Evolutionary conservation across 108 stramenopile genomes (phyloP).

Genomic region (Cyclotella atomus): DNA sequence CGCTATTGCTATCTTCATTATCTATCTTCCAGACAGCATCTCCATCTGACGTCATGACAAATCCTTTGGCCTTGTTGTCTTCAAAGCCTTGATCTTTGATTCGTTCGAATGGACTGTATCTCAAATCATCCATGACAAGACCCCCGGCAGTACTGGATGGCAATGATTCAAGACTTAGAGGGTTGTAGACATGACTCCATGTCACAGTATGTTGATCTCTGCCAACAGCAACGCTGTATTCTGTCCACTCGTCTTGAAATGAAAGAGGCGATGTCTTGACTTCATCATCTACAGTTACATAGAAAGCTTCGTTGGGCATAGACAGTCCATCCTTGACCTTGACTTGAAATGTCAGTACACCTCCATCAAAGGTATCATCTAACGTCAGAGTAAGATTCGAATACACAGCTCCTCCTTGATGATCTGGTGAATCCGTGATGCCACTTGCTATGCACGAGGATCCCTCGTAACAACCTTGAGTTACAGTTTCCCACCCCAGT

Average conservation of each 20-base stretch:
- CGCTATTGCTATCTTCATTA: background rate
- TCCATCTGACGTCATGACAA: slow-evolving; percentile 11
- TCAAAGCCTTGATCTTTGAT: slow-evolving; percentile 11
- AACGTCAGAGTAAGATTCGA: slow-evolving; percentile 33
- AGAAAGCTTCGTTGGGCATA: slow-evolving; percentile 37
- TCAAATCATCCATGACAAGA: slow-evolving; percentile 39
- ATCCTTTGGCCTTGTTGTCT: background rate
- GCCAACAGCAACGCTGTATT: slow-evolving; percentile 30
- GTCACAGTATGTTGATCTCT: slow-evolving; percentile 22
- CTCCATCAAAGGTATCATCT: slow-evolving; percentile 17
- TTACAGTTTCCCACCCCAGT: background rate
- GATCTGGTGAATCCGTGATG: background rate
- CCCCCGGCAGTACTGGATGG: slow-evolving; percentile 8
- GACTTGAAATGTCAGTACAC: slow-evolving; percentile 33
- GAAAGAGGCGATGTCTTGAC: slow-evolving; percentile 6
- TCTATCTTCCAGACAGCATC: slow-evolving; percentile 6
- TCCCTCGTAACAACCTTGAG: slow-evolving; percentile 12
- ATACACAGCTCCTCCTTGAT: slow-evolving; percentile 3
- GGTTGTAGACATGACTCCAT: slow-evolving; percentile 40
- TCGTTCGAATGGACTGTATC: slow-evolving; percentile 23
- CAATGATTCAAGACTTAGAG: slow-evolving; percentile 26
- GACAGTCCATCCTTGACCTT: slow-evolving; percentile 14
- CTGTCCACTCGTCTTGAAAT: slow-evolving; percentile 16
- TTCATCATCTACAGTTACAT: slow-evolving; percentile 30
- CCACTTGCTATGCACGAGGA: slow-evolving; percentile 17